Base-by-base conservation (phyloP, 2,329 filamentous ascomycete genomes). In the Pseudopithomyces maydicus region DNA sequence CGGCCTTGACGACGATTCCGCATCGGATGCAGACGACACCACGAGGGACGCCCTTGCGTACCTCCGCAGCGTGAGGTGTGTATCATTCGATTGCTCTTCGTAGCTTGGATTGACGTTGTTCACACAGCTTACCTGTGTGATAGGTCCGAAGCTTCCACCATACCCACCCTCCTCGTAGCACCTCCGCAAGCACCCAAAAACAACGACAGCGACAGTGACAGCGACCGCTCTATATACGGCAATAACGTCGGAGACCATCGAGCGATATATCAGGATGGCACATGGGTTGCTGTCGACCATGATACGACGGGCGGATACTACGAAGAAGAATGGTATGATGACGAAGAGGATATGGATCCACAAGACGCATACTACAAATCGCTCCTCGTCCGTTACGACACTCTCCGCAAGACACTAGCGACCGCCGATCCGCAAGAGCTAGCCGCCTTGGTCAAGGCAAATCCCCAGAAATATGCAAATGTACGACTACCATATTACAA, bases 211-310 rank as follows among this genome's bases (percentile, higher is more conserved):
- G 26, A 29, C 26, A 4, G 26, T 8, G 48, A 57, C 22, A 10
- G 20, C 23, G 69, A 78, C 52, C 68, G 74, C 19, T 65, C 70
- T 33, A 79, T 84, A 41, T 86, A 87, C 66, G 68, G 79, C 8
- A 71, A 79, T 55, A 80, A 80, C 6, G 60, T 75, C 19, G 81
- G 82, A 52, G 85, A 89, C 66, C 78, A 81, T 20, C 77, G 84
- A 54, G 90, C 89, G 11, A 88, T 86, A 69, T 95, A 91, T 72
- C 80, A 87, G 15, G 90, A 96, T 64, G 92, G 92, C 47, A 90
- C 91, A 36, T 97, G 92, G 72, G 85, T 89, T 22, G 80, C 83
- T 2, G 82, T 85, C 0, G 77, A 81, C 12, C 64, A 72, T 15
- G 50, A 56, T 17, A 67, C 74, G 26, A 57, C 73, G 15, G 36